A percentile compares a stretch with the other conserved stretches of the same genome.
phyloP scores from a whole-genome alignment of 2,329 filamentous ascomycete species.

The Microcera coccophila region DNA sequence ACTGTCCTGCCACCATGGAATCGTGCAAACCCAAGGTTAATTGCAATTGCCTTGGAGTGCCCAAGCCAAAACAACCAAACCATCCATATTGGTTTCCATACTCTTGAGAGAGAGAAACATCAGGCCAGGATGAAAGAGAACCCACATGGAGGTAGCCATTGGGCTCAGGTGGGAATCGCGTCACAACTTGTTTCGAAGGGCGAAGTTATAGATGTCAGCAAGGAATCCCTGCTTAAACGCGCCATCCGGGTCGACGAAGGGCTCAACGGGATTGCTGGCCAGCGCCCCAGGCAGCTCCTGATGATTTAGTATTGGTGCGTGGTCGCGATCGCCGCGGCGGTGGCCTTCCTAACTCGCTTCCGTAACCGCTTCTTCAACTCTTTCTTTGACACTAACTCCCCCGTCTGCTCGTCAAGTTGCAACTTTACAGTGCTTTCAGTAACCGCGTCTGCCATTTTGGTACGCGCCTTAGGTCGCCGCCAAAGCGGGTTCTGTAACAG shows the following conservation, averaged over 20 bases:
- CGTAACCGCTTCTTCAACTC: constrained; percentile 59
- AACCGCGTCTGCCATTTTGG: too few species aligned
- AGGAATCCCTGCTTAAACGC: constrained; percentile 83
- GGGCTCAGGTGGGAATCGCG: constrained; percentile 79
- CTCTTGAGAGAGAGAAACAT: too few species aligned
- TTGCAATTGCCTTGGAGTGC: constrained; percentile 89
- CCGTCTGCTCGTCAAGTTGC: constrained; percentile 59
- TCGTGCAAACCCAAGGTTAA: constrained; percentile 93
- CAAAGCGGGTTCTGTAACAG: too few species aligned
- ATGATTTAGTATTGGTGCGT: constrained; percentile 30
- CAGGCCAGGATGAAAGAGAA: too few species aligned
- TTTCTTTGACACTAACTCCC: constrained; percentile 61
- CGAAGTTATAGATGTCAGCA: constrained; percentile 67
- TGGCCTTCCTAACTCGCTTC: constrained; percentile 56
- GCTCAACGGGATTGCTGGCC: constrained; percentile 41
- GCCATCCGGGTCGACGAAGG: constrained; percentile 51
- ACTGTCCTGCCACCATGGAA: constrained; percentile 67
- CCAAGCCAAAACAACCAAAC: too few species aligned
- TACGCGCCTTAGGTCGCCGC: too few species aligned
- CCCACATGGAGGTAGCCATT: constrained; percentile 93
- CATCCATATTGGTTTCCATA: too few species aligned
- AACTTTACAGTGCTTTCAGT: constrained; percentile 46
- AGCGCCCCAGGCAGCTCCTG: constrained; percentile 33
- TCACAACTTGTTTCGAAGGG: constrained; percentile 58
- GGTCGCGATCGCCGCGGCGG: constrained; percentile 35